Conservation (phyloP, 345 rosid genomes). For the Euphorbia tirucalli region DNA sequence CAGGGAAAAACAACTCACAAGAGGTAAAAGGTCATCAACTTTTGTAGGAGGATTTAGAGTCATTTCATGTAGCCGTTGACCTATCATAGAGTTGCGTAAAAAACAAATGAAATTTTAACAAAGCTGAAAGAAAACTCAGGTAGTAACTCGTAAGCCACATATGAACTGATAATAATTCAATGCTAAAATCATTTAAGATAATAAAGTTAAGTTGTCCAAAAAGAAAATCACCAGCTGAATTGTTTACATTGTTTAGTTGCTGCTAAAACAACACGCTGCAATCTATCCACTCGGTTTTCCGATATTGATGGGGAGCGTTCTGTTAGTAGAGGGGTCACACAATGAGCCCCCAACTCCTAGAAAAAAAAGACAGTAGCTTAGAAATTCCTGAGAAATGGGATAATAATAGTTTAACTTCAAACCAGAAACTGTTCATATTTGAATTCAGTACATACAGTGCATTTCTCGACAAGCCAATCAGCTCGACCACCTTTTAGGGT, state of each 20-base stretch:
- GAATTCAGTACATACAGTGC: slow-evolving; percentile 54
- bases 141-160: not conserved
- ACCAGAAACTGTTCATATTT: not conserved
- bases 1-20: slow-evolving; percentile 51
- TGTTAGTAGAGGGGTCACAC: slow-evolving; percentile 80
- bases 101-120: slow-evolving; percentile 4
- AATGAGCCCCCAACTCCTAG: slow-evolving; percentile 83
- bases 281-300: slow-evolving; percentile 68
- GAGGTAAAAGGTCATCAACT: slow-evolving; percentile 46
- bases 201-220: not conserved
- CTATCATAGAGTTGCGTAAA: slow-evolving; percentile 25
- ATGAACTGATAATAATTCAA: not conserved
- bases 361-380: slow-evolving; percentile 11
- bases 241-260: slow-evolving; percentile 80
- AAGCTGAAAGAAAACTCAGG: not conserved
- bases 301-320: slow-evolving; percentile 72
- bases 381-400: not conserved
- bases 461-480: slow-evolving; percentile 96
- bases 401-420: not conserved
- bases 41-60: slow-evolving; percentile 62
- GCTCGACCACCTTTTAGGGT: slow-evolving; percentile 92
- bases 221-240: not conserved
- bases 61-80: slow-evolving; percentile 89
- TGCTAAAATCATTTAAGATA: slow-evolving; percentile 2
- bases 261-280: slow-evolving; percentile 74